Evolutionary conservation across 2,329 filamentous ascomycete genomes (phyloP).

Genomic region (Cercospora zeae-maydis): DNA sequence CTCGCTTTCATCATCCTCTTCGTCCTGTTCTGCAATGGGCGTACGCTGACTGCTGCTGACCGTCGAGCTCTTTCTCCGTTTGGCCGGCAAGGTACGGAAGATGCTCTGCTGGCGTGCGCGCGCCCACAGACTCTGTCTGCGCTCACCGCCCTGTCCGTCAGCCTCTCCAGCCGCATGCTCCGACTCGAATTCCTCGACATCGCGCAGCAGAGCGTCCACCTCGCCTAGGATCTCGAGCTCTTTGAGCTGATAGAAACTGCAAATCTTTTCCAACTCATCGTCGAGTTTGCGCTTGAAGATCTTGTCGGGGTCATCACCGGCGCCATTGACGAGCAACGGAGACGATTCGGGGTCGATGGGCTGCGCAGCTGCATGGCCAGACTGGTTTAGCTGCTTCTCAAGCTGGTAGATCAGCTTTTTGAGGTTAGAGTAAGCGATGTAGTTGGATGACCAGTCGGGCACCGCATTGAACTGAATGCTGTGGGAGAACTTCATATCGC

Average conservation of each 20-base stretch:
- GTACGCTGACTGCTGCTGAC: constrained; percentile 32
- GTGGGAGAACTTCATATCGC: constrained; percentile 99
- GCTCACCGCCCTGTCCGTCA: constrained; percentile 31
- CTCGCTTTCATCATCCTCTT: constrained; percentile 48
- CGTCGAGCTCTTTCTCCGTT: constrained; percentile 45
- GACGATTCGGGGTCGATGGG: constrained; percentile 73
- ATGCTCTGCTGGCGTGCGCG: constrained; percentile 45
- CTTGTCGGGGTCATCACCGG: constrained; percentile 65
- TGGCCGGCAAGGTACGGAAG: constrained; percentile 48
- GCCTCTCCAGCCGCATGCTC: constrained; percentile 41
- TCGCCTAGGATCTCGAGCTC: constrained; percentile 83
- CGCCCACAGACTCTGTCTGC: constrained; percentile 34
- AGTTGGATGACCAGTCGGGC: constrained; percentile 98
- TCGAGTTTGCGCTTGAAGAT: constrained; percentile 80
- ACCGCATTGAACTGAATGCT: constrained; percentile 99
- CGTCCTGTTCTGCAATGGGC: constrained; percentile 55
- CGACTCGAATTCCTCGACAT: constrained; percentile 66
- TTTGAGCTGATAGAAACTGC: constrained; percentile 83
- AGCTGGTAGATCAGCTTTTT: constrained; percentile 98
- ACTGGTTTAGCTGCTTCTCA: constrained; percentile 74
- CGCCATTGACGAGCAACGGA: constrained; percentile 64
- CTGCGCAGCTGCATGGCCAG: constrained; percentile 18
- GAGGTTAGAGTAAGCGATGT: constrained; percentile 96
- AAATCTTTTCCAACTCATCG: constrained; percentile 89
- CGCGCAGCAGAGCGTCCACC: constrained; percentile 69